Conservation (phyloP, 164 flowering plant species). For the Magnolia officinalis region DNA sequence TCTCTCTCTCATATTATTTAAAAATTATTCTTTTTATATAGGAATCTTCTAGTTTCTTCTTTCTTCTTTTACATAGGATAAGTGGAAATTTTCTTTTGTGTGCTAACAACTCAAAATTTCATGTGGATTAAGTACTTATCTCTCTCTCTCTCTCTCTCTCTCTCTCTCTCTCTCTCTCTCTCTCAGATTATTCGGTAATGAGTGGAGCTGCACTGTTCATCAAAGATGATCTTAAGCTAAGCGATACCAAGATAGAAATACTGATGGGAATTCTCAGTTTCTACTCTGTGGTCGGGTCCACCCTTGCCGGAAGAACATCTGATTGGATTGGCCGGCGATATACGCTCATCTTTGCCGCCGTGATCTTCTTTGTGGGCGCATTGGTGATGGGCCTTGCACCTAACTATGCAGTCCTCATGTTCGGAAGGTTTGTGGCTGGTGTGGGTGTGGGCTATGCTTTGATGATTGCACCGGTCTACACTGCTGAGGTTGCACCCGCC, state of each 20-base stretch:
- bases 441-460: conserved; percentile 37
- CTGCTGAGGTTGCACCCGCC: conserved; percentile 34
- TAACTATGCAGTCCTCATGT: conserved; percentile 30
- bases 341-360: conserved; percentile 30
- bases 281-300: conserved; percentile 28
- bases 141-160: background rate
- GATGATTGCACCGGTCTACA: conserved; percentile 42
- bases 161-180: background rate
- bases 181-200: conserved; percentile 20
- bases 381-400: conserved; percentile 30
- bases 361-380: conserved; percentile 33
- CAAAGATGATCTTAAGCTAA: conserved; percentile 23
- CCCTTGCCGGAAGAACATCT: conserved; percentile 28
- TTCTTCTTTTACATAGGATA: too few relatives aligned
- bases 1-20: too few relatives aligned
- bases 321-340: conserved; percentile 37
- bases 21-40: too few relatives aligned
- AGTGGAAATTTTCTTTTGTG: too few relatives aligned
- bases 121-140: too few relatives aligned
- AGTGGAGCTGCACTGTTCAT: conserved; percentile 36
- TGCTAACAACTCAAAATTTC: too few relatives aligned
- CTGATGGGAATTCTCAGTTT: conserved; percentile 26
- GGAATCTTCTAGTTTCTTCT: too few relatives aligned
- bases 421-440: conserved; percentile 37
- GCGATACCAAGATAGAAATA: conserved; percentile 25